Conservation (phyloP, 352 stramenopile genomes). For the Phytophthora europaea region DNA sequence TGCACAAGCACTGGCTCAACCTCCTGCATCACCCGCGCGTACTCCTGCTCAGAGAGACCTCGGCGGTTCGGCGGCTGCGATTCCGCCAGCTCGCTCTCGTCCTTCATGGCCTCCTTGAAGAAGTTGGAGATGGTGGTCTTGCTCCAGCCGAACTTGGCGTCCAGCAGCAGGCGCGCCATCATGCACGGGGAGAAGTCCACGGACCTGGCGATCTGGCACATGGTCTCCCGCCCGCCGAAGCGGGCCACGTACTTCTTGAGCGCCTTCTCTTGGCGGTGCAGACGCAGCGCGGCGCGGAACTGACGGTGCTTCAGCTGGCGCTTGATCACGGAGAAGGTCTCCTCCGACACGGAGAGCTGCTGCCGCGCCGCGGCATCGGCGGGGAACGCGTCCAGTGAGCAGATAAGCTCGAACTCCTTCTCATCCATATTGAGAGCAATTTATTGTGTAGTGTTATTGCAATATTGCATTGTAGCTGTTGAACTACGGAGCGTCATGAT, state of each 20-base stretch:
- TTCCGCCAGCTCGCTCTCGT: slow-evolving; percentile 24
- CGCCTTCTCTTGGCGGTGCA: slow-evolving; percentile 70
- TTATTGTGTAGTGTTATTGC: not conserved
- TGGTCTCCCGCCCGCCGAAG: slow-evolving; percentile 39
- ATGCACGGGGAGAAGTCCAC: slow-evolving; percentile 77
- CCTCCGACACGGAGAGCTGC: slow-evolving; percentile 53
- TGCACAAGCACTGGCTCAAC: not conserved
- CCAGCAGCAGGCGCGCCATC: slow-evolving; percentile 69
- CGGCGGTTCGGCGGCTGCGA: slow-evolving; percentile 13
- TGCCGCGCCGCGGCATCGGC: not conserved
- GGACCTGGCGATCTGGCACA: slow-evolving; percentile 52
- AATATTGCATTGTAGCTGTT: too few relatives aligned
- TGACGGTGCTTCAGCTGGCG: slow-evolving; percentile 59
- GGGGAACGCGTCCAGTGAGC: slow-evolving; percentile 52
- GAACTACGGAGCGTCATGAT: too few relatives aligned
- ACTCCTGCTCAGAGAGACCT: slow-evolving; percentile 42
- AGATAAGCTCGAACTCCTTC: slow-evolving; percentile 57
- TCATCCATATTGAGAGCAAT: slow-evolving; percentile 50
- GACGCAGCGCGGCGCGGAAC: slow-evolving; percentile 52
- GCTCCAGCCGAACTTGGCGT: slow-evolving; percentile 62
- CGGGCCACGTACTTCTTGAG: slow-evolving; percentile 62
- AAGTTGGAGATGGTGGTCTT: slow-evolving; percentile 78
- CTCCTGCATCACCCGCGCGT: slow-evolving; percentile 42
- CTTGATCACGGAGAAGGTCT: slow-evolving; percentile 71
- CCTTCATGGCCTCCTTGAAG: slow-evolving; percentile 63